A percentile compares a stretch with the other conserved stretches of the same genome.
phyloP scores from a whole-genome alignment of 1,284 basidiomycete genomes.

The Singerocomus inundabilis region DNA sequence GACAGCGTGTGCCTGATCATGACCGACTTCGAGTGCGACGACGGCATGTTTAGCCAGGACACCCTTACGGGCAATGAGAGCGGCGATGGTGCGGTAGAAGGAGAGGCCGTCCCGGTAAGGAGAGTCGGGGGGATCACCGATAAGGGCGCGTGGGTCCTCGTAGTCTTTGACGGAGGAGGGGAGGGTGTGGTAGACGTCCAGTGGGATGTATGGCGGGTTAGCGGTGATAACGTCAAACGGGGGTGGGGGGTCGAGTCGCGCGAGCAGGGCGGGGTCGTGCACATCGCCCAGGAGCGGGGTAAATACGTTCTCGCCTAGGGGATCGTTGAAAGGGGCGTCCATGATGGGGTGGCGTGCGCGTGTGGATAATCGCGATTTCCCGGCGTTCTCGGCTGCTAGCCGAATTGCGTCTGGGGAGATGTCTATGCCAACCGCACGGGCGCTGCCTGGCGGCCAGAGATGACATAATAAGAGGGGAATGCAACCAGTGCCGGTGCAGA shows the following conservation, averaged over 20 bases:
- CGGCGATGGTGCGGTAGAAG: constrained; percentile 76
- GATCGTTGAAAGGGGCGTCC: too few species aligned
- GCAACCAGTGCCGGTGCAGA: constrained; percentile 89
- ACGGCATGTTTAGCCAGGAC: constrained; percentile 50
- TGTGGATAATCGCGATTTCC: constrained; percentile 39
- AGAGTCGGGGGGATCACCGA: constrained; percentile 59
- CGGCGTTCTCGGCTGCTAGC: constrained; percentile 72
- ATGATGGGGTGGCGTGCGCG: constrained; percentile 1
- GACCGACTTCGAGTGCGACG: constrained; percentile 80
- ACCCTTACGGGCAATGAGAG: constrained; percentile 47
- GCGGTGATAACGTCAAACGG: constrained; percentile 80
- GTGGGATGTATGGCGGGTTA: constrained; percentile 92
- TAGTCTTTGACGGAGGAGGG: constrained; percentile 68
- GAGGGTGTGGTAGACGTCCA: constrained; percentile 60
- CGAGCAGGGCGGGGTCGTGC: constrained; percentile 39
- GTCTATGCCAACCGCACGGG: constrained; percentile 69
- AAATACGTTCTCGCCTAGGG: constrained; percentile 43
- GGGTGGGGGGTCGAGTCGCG: constrained; percentile 33
- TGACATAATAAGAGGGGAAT: constrained; percentile 80
- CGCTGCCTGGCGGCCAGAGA: constrained; percentile 49
- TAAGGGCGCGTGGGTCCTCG: constrained; percentile 79
- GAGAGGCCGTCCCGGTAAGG: constrained; percentile 53
- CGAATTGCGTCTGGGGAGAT: constrained; percentile 64
- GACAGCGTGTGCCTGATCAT: constrained; percentile 67
- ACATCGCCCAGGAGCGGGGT: constrained; percentile 47